Evolutionary conservation across 495 filamentous ascomycete species (phyloP).

Genomic region (Hyaloscypha hepaticicola): DNA sequence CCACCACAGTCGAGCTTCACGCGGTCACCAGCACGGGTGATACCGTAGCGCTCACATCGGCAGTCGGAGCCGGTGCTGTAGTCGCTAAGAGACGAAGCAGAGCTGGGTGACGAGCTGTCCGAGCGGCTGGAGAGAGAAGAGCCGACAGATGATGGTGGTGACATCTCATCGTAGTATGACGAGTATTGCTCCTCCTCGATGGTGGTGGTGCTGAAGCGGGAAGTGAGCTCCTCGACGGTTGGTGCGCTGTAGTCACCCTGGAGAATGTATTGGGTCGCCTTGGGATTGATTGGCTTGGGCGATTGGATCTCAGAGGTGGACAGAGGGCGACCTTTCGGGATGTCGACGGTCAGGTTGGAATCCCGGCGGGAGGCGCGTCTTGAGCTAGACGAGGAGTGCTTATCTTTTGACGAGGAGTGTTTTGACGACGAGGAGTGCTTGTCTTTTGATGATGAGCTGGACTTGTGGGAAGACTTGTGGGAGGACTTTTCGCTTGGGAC

Average conservation of each 20-base stretch:
- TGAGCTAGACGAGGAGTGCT: slow-evolving; percentile 28
- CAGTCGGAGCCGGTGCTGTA: slow-evolving; percentile 60
- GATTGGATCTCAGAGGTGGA: slow-evolving; percentile 86
- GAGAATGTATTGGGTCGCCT: slow-evolving; percentile 81
- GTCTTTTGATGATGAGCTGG: slow-evolving; percentile 40
- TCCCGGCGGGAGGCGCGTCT: slow-evolving; percentile 39
- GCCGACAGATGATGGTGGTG: slow-evolving; percentile 69
- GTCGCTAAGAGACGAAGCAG: slow-evolving; percentile 71
- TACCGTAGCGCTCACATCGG: slow-evolving; percentile 92
- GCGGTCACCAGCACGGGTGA: slow-evolving; percentile 86
- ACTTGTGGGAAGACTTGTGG: slow-evolving; percentile 49
- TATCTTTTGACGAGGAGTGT: slow-evolving; percentile 29
- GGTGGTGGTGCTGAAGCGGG: slow-evolving; percentile 68
- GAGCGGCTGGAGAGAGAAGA: slow-evolving; percentile 76
- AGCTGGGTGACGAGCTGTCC: slow-evolving; percentile 68
- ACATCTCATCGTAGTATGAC: slow-evolving; percentile 53
- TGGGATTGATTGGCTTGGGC: slow-evolving; percentile 84
- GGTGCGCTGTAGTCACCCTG: slow-evolving; percentile 70
- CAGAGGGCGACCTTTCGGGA: slow-evolving; percentile 82
- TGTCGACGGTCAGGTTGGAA: slow-evolving; percentile 48
- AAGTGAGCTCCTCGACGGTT: slow-evolving; percentile 67
- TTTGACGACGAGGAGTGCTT: slow-evolving; percentile 31
- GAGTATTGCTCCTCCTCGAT: slow-evolving; percentile 66
- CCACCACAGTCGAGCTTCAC: slow-evolving; percentile 95
- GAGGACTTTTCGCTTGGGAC: slow-evolving; percentile 49